Conservation (phyloP, 75 land plant genomes). For the Adiantum capillusveneris region DNA sequence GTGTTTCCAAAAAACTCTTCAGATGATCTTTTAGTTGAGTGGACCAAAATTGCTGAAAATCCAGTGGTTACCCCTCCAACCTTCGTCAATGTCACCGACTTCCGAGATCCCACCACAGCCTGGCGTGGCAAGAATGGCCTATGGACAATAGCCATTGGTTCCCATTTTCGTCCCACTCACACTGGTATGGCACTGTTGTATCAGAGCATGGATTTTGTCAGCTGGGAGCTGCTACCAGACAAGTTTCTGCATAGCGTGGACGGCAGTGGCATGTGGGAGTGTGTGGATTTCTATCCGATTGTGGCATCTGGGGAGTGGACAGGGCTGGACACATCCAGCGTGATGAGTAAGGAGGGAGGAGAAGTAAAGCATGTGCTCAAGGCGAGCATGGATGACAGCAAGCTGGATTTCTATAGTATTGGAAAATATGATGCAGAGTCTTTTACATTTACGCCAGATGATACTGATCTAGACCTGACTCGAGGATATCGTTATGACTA, state of each 20-base stretch:
- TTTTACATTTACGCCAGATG: conserved; percentile 51
- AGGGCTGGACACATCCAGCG: conserved; percentile 52
- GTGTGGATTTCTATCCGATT: conserved; percentile 78
- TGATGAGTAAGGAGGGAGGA: conserved; percentile 13
- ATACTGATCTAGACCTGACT: conserved; percentile 49
- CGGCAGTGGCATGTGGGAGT: conserved; percentile 91
- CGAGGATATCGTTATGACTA: conserved; percentile 61
- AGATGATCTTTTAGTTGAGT: conserved; percentile 55
- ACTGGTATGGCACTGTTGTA: conserved; percentile 56
- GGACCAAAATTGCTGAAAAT: conserved; percentile 51
- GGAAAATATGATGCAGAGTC: conserved; percentile 41
- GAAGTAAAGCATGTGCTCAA: conserved; percentile 69
- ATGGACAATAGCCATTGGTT: conserved; percentile 65
- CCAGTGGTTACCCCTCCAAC: conserved; percentile 65
- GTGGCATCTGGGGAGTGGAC: conserved; percentile 9
- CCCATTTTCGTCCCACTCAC: conserved; percentile 23
- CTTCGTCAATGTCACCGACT: conserved; percentile 43
- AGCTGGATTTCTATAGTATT: conserved; percentile 70
- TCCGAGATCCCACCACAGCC: conserved; percentile 86
- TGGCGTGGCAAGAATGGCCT: conserved; percentile 42
- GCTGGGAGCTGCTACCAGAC: conserved; percentile 29
- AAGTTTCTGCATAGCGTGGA: conserved; percentile 40
- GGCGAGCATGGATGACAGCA: conserved; percentile 69
- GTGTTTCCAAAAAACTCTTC: conserved; percentile 49
- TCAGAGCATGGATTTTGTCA: conserved; percentile 53